Conservation (phyloP, 495 filamentous ascomycete species). For the Aspergillus coremiiformis region DNA sequence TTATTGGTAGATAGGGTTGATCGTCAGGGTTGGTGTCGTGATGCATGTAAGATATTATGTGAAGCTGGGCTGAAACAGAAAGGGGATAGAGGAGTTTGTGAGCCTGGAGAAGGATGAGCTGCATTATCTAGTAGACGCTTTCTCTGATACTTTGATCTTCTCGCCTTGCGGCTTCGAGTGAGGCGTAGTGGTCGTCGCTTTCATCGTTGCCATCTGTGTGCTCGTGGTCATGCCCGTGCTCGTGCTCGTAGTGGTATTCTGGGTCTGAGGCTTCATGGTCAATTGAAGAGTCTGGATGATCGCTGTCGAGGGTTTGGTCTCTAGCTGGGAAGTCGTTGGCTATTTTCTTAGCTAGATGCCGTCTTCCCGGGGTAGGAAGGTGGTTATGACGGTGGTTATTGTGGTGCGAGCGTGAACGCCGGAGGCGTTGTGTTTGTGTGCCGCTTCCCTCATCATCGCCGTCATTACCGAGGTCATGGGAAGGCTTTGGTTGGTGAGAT, state of each 20-base stretch:
- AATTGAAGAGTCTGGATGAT: background rate
- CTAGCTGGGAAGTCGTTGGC: background rate
- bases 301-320: conserved; percentile 9
- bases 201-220: conserved; percentile 10
- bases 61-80: background rate
- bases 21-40: background rate
- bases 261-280: conserved; percentile 1
- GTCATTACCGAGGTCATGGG: conserved; percentile 39
- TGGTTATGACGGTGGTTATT: conserved; percentile 20
- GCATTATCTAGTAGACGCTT: conserved; percentile 28
- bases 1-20: background rate
- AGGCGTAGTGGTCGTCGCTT: background rate
- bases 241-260: conserved; percentile 7
- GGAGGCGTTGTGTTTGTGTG: conserved; percentile 16
- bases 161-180: conserved; percentile 22
- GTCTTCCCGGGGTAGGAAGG: background rate
- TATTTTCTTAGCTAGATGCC: conserved; percentile 1
- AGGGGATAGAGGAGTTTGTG: background rate
- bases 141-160: conserved; percentile 34
- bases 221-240: background rate
- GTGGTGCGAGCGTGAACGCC: conserved; percentile 22
- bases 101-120: too few relatives aligned
- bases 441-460: conserved; percentile 47
- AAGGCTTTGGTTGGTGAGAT: conserved; percentile 14
- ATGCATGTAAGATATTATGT: background rate